A percentile compares a stretch with the other conserved stretches of the same genome.
These are phyloP conservation scores for Fusarium floridanum DNA, from an alignment of 2,329 filamentous ascomycete genomes.

Conservation along the genomic window DNA sequence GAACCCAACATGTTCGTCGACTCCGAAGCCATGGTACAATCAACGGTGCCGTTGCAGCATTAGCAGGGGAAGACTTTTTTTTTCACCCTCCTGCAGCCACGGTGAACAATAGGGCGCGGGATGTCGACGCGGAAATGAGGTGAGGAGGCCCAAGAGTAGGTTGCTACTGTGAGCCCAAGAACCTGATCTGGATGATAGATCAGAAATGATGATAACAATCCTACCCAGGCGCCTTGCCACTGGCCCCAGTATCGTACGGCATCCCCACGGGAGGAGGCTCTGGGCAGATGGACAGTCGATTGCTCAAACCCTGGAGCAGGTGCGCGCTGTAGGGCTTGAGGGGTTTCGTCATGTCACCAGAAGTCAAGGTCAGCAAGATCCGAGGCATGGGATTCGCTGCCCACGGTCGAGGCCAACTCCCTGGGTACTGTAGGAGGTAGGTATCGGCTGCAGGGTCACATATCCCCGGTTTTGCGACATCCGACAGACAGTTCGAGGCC, in stretches of 20 bases:
- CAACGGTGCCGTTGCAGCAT: slow-evolving; percentile 21
- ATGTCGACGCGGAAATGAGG: slow-evolving; percentile 11
- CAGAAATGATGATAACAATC: neutral
- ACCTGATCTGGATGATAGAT: slow-evolving; percentile 13
- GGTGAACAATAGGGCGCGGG: neutral
- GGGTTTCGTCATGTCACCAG: neutral
- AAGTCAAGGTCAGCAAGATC: neutral
- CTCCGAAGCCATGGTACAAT: slow-evolving; percentile 30
- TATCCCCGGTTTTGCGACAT: slow-evolving; percentile 7
- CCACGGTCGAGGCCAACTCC: neutral
- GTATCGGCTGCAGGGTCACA: slow-evolving; percentile 2
- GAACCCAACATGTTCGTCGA: slow-evolving; percentile 31
- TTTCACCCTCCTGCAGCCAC: slow-evolving; percentile 15
- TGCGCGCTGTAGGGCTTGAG: neutral
- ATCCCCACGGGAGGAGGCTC: neutral
- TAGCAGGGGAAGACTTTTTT: neutral
- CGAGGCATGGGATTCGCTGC: neutral
- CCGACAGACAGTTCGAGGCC: slow-evolving; percentile 4
- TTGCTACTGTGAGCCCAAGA: neutral
- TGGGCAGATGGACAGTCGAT: neutral
- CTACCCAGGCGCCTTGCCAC: neutral
- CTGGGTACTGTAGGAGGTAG: neutral
- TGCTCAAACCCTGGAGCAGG: neutral
- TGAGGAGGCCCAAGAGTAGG: neutral
- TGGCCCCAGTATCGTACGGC: neutral